Conservation (phyloP, 2,329 filamentous ascomycete genomes). For the Rhynchosporium graminicola region DNA sequence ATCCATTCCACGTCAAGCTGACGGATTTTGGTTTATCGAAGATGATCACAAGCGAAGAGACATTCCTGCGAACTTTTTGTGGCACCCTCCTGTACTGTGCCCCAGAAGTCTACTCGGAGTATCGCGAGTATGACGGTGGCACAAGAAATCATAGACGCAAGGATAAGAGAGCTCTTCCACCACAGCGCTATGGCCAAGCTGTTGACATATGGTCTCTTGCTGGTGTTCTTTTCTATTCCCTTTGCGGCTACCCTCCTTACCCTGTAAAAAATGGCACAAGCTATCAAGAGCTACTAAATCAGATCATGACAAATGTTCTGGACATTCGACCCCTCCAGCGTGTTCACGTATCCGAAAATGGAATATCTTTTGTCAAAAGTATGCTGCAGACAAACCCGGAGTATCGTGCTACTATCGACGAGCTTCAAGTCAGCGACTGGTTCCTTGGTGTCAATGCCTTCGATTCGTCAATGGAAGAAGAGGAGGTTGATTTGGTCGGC, state of each 20-base stretch:
- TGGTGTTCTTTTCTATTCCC: conserved; percentile 83
- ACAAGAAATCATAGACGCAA: conserved; percentile 48
- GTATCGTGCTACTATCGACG: conserved; percentile 69
- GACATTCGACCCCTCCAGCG: conserved; percentile 64
- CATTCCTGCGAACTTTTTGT: conserved; percentile 94
- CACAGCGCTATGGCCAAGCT: conserved; percentile 79
- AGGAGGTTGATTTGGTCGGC: conserved; percentile 32
- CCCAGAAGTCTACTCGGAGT: conserved; percentile 88
- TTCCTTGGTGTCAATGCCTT: conserved; percentile 45
- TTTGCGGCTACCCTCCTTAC: conserved; percentile 81
- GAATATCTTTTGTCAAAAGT: conserved; percentile 71
- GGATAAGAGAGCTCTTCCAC: conserved; percentile 33
- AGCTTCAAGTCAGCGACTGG: conserved; percentile 76
- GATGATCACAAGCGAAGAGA: conserved; percentile 85
- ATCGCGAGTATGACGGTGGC: conserved; percentile 67
- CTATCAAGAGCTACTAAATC: conserved; percentile 77
- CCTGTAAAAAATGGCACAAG: conserved; percentile 74
- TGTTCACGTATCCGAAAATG: conserved; percentile 60
- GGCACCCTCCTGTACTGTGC: conserved; percentile 95
- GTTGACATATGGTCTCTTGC: conserved; percentile 97
- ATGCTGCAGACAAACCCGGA: conserved; percentile 84
- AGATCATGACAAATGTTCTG: conserved; percentile 78
- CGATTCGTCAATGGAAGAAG: conserved; percentile 33
- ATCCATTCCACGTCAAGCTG: conserved; percentile 82
- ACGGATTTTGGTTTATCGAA: conserved; percentile 98